These are phyloP conservation scores for Citrus sinensis DNA, from an alignment of 345 rosid genomes.

Conservation along the genomic window DNA sequence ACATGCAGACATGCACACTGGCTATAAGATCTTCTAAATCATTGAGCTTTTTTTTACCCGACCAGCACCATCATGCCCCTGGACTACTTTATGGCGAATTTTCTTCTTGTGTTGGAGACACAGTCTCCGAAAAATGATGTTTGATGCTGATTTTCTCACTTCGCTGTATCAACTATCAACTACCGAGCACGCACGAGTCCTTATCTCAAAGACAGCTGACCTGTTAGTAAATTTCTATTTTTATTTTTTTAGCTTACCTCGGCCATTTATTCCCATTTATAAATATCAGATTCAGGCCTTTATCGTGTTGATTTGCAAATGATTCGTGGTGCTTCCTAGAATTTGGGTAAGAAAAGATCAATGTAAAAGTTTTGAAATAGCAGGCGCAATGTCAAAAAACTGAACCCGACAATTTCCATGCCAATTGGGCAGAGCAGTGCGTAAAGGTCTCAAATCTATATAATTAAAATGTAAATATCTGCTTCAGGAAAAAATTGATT, in stretches of 20 bases:
- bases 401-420: not conserved
- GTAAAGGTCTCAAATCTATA: too few relatives aligned
- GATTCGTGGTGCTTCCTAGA: too few relatives aligned
- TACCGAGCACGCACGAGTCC: too few relatives aligned
- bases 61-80: not conserved
- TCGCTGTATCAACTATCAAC: too few relatives aligned
- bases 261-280: too few relatives aligned
- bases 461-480: not conserved
- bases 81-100: slow-evolving; percentile 2
- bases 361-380: not conserved
- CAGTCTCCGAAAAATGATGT: not conserved
- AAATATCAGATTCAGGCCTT: too few relatives aligned
- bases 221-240: too few relatives aligned
- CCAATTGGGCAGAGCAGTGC: not conserved
- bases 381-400: not conserved
- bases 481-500: not conserved
- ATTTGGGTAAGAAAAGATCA: not conserved
- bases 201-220: not conserved
- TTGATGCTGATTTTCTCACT: not conserved
- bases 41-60: not conserved
- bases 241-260: too few relatives aligned
- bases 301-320: too few relatives aligned
- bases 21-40: not conserved
- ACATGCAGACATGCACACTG: slow-evolving; percentile 17
- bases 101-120: not conserved